Conservation (phyloP, 2,329 filamentous ascomycete genomes). For the Botrytis aclada region DNA sequence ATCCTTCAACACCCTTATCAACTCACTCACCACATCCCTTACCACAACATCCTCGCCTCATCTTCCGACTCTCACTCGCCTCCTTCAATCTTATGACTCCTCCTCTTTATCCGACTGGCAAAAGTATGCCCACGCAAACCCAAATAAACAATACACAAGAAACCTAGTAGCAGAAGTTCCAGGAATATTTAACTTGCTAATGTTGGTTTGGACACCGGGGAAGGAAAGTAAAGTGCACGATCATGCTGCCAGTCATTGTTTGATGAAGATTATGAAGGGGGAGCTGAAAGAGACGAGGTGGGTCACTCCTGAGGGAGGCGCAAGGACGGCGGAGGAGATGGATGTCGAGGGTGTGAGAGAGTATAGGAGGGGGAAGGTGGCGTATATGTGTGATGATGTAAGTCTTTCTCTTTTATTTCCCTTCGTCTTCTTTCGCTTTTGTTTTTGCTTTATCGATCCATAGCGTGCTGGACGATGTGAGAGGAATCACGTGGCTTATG, state of each 20-base stretch:
- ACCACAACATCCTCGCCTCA: conserved; percentile 22
- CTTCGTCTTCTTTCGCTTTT: neutral
- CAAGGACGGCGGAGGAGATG: conserved; percentile 20
- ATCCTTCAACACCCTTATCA: conserved; percentile 27
- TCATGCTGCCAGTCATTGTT: conserved; percentile 82
- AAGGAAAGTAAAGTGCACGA: conserved; percentile 85
- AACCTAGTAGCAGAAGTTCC: conserved; percentile 90
- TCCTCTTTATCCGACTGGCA: conserved; percentile 55
- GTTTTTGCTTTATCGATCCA: neutral
- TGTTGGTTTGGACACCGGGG: conserved; percentile 85
- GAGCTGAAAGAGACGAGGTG: conserved; percentile 77
- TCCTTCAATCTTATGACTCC: conserved; percentile 28
- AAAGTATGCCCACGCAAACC: conserved; percentile 68
- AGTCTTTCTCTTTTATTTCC: neutral
- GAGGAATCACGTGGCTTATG: neutral
- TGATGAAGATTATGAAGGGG: conserved; percentile 87
- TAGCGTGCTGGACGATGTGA: neutral
- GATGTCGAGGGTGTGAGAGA: conserved; percentile 49
- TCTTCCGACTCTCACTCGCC: conserved; percentile 24
- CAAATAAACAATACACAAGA: conserved; percentile 70
- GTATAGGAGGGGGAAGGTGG: conserved; percentile 69
- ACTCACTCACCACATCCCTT: conserved; percentile 23
- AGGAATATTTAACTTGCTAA: conserved; percentile 60
- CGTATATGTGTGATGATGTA: conserved; percentile 82
- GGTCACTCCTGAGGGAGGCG: conserved; percentile 33